phyloP scores from a whole-genome alignment of 139 green algal species.

The Chlorella sp. region DNA sequence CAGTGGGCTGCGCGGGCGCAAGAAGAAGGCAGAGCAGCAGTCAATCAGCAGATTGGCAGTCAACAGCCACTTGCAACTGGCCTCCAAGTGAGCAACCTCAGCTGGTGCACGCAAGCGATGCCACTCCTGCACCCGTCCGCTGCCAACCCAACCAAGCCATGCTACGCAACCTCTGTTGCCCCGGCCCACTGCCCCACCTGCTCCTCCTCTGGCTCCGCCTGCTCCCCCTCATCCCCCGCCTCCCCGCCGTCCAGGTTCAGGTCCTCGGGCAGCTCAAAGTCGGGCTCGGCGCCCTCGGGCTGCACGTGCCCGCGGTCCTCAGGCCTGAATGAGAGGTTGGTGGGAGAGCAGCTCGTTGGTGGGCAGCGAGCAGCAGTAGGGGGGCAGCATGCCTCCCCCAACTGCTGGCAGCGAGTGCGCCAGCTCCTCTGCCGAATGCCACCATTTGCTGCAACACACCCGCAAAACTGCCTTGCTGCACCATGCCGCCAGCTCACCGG shows the following conservation, averaged over 20 bases:
- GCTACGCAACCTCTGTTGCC: neutral
- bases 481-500: too few species aligned
- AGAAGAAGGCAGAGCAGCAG: neutral
- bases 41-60: too few species aligned
- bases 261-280: constrained; percentile 84
- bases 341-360: too few species aligned
- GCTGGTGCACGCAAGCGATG: too few species aligned
- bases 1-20: neutral
- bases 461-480: too few species aligned
- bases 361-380: too few species aligned
- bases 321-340: constrained; percentile 53
- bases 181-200: constrained; percentile 13
- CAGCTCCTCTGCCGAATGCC: too few species aligned
- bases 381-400: neutral
- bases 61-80: too few species aligned
- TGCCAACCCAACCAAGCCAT: neutral
- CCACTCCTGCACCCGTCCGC: neutral
- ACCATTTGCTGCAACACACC: too few species aligned
- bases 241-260: constrained; percentile 86
- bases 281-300: constrained; percentile 65
- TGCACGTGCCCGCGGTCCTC: constrained; percentile 79
- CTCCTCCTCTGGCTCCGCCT: constrained; percentile 30
- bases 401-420: too few species aligned
- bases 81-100: too few species aligned
- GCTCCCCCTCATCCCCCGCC: constrained; percentile 2